Percentiles rank a stretch among this genome's conserved stretches.
Conservation (phyloP, 176 grass and related monocot species). For the Bothriochloa decipiens region DNA sequence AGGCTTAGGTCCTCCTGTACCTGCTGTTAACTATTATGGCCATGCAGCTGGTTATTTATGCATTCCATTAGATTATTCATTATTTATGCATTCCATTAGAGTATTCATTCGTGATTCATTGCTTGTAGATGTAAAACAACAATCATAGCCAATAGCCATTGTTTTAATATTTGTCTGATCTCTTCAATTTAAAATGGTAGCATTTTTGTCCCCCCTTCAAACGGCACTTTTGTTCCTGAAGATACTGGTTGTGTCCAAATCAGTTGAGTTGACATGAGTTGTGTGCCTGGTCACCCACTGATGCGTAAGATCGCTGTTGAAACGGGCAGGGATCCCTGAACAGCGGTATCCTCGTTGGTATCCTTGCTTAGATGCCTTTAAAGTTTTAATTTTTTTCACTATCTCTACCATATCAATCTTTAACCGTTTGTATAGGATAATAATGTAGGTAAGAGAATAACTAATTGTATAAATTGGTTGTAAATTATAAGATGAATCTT, state of each 20-base stretch:
- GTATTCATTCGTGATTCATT: slow-evolving; percentile 31
- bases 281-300: neutral
- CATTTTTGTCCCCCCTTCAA: neutral
- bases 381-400: too few relatives aligned
- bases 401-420: too few relatives aligned
- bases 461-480: too few relatives aligned
- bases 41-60: slow-evolving; percentile 21
- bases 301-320: neutral
- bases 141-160: slow-evolving; percentile 29
- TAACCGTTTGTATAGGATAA: too few relatives aligned
- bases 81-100: too few relatives aligned
- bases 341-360: too few relatives aligned
- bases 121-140: slow-evolving; percentile 36
- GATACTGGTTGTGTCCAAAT: neutral
- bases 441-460: too few relatives aligned
- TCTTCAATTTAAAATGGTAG: neutral
- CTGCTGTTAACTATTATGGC: neutral
- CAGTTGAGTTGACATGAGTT: neutral
- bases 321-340: neutral
- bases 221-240: neutral
- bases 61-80: slow-evolving; percentile 10
- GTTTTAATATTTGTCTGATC: neutral
- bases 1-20: neutral
- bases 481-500: too few relatives aligned
- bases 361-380: too few relatives aligned